Conservation (phyloP, 768 basidiomycete genomes). For the Floccularia luteovirens region DNA sequence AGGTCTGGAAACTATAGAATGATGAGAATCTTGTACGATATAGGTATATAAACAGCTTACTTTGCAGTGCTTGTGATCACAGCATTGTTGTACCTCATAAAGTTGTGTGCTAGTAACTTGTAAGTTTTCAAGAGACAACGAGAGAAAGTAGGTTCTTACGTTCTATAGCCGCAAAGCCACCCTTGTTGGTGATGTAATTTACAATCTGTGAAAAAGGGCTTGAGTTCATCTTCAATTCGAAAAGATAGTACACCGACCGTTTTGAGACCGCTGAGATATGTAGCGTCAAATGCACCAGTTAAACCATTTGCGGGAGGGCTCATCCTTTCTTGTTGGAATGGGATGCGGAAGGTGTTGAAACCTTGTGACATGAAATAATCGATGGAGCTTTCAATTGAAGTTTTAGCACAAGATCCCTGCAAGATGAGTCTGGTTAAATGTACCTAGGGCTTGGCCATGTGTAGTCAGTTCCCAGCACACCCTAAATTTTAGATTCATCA, state of each 20-base stretch:
- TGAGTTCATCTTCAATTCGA: not conserved
- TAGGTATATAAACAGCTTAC: slow-evolving; percentile 21
- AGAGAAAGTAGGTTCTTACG: slow-evolving; percentile 24
- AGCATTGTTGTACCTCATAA: slow-evolving; percentile 47
- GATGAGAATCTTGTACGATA: not conserved
- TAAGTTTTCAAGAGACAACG: slow-evolving; percentile 1
- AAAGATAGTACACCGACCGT: slow-evolving; percentile 20
- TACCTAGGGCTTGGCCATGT: slow-evolving; percentile 42
- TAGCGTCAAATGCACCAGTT: slow-evolving; percentile 42
- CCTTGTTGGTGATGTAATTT: slow-evolving; percentile 54
- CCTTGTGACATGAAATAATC: slow-evolving; percentile 50
- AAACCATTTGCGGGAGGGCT: slow-evolving; percentile 45
- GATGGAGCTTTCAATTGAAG: slow-evolving; percentile 15
- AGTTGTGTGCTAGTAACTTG: slow-evolving; percentile 42
- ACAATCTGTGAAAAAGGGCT: slow-evolving; percentile 28
- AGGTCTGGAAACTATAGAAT: slow-evolving; percentile 36
- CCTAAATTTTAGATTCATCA: slow-evolving; percentile 12
- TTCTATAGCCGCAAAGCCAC: slow-evolving; percentile 48
- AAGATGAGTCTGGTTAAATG: not conserved
- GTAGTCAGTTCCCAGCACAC: slow-evolving; percentile 33
- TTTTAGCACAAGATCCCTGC: not conserved
- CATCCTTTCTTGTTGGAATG: slow-evolving; percentile 53
- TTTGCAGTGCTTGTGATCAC: slow-evolving; percentile 39
- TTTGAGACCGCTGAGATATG: slow-evolving; percentile 44
- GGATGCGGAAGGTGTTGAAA: slow-evolving; percentile 57